A percentile compares a stretch with the other conserved stretches of the same genome.
phyloP scores from a whole-genome alignment of 2,329 filamentous ascomycete species.

The Talaromyces sp. region DNA sequence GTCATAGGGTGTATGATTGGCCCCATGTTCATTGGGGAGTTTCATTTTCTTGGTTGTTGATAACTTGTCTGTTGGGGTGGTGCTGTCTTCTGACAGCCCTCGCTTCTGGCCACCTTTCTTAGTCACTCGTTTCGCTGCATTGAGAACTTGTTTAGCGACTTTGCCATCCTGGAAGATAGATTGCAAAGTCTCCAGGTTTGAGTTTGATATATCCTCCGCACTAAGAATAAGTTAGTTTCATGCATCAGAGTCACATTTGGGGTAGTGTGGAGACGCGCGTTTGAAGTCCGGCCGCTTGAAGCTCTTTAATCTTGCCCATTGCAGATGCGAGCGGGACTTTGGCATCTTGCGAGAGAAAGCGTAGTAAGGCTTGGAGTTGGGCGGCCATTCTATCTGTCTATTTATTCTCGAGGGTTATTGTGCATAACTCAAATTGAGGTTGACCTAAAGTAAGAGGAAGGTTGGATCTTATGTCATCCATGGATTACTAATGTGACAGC shows the following conservation, averaged over 20 bases:
- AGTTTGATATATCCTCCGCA: slow-evolving; percentile 46
- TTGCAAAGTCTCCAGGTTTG: slow-evolving; percentile 41
- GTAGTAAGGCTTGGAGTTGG: slow-evolving; percentile 44
- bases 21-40: slow-evolving; percentile 10
- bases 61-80: slow-evolving; percentile 23
- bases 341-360: slow-evolving; percentile 55
- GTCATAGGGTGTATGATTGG: slow-evolving; percentile 24
- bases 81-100: slow-evolving; percentile 30
- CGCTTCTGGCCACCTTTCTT: slow-evolving; percentile 50
- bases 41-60: slow-evolving; percentile 34
- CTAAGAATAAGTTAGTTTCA: slow-evolving; percentile 3
- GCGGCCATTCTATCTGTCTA: slow-evolving; percentile 19
- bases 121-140: slow-evolving; percentile 46
- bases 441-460: background rate
- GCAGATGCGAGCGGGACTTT: slow-evolving; percentile 53
- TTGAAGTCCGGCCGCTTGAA: slow-evolving; percentile 47
- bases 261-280: slow-evolving; percentile 25
- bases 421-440: background rate
- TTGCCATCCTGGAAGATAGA: slow-evolving; percentile 49
- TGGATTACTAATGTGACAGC: background rate
- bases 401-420: too few relatives aligned
- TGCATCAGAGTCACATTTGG: background rate
- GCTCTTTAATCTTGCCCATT: slow-evolving; percentile 51
- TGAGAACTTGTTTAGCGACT: slow-evolving; percentile 51
- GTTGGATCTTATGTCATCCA: background rate